phyloP scores from a whole-genome alignment of 768 basidiomycete genomes.

The Neoboletus magnificus region DNA sequence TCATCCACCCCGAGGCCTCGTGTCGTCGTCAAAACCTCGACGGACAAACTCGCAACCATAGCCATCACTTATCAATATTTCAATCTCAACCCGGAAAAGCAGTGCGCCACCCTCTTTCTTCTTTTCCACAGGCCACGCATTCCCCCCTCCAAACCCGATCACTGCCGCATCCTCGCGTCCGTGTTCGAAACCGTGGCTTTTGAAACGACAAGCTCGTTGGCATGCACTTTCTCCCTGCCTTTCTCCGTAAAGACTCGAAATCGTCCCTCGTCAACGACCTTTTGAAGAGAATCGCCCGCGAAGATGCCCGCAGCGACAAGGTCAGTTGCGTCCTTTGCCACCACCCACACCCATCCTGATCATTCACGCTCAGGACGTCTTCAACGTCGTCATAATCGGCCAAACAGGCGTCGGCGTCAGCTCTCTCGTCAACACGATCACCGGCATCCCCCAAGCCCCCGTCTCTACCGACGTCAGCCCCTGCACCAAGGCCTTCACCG shows the following conservation, averaged over 20 bases:
- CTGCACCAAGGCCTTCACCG: conserved; percentile 24
- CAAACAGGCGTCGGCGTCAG: conserved; percentile 37
- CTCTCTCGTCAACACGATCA: conserved; percentile 40
- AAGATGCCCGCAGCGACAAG: conserved; percentile 23
- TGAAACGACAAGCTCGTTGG: conserved; percentile 3
- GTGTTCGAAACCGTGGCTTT: background rate
- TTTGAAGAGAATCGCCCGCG: conserved; percentile 19
- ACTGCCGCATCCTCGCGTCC: background rate
- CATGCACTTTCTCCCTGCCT: conserved; percentile 27
- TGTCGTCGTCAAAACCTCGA: conserved; percentile 10
- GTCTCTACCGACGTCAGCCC: conserved; percentile 30
- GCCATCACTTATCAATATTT: no score
- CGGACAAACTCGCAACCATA: conserved; percentile 9
- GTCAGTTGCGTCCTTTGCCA: conserved; percentile 8
- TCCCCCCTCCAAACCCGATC: conserved; percentile 7
- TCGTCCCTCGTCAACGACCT: conserved; percentile 21
- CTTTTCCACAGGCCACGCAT: conserved; percentile 7
- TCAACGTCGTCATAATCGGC: conserved; percentile 31
- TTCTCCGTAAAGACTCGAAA: conserved; percentile 28
- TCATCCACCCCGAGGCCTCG: conserved; percentile 18
- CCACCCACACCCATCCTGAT: background rate
- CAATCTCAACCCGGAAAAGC: conserved; percentile 6
- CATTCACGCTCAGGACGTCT: conserved; percentile 22
- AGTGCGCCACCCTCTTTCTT: conserved; percentile 4
- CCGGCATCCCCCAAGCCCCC: conserved; percentile 12